A percentile compares a stretch with the other conserved stretches of the same genome.
Conservation (phyloP, 495 filamentous ascomycete genomes). For the Neurospora sp. region DNA sequence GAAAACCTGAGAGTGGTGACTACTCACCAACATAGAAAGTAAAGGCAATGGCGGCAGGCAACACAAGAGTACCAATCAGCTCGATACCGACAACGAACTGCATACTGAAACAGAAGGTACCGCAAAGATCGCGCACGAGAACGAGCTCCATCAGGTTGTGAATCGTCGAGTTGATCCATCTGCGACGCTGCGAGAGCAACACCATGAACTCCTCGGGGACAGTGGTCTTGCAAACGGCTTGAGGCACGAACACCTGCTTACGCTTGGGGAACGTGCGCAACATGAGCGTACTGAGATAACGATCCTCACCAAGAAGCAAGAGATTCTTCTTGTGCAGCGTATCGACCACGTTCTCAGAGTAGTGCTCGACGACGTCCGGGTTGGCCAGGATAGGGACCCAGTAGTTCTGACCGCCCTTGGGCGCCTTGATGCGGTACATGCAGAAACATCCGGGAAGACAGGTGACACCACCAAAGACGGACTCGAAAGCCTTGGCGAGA, state of each 20-base stretch:
- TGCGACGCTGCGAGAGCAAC: conserved; percentile 81
- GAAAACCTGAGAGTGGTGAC: background rate
- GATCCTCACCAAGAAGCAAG: conserved; percentile 90
- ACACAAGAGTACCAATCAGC: conserved; percentile 83
- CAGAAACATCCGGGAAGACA: conserved; percentile 99
- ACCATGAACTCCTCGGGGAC: conserved; percentile 91
- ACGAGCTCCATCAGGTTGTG: conserved; percentile 98
- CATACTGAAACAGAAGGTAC: conserved; percentile 99
- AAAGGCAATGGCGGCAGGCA: conserved; percentile 93
- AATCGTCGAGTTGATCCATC: conserved; percentile 99
- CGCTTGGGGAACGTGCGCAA: conserved; percentile 97
- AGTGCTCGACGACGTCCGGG: conserved; percentile 97
- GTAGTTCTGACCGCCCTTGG: conserved; percentile 96
- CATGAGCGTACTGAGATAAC: conserved; percentile 95
- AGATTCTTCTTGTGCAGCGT: conserved; percentile 98
- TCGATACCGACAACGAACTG: conserved; percentile 98
- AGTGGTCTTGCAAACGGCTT: conserved; percentile 96
- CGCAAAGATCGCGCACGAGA: conserved; percentile 90
- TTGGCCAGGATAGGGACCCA: conserved; percentile 99
- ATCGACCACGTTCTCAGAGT: conserved; percentile 98
- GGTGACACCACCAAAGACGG: conserved; percentile 97
- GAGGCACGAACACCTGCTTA: conserved; percentile 96
- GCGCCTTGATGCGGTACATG: conserved; percentile 99
- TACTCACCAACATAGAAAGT: conserved; percentile 87
- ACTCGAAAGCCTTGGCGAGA: conserved; percentile 92